phyloP scores from a whole-genome alignment of 345 rosid species.

The Erysimum cheiranthoides region DNA sequence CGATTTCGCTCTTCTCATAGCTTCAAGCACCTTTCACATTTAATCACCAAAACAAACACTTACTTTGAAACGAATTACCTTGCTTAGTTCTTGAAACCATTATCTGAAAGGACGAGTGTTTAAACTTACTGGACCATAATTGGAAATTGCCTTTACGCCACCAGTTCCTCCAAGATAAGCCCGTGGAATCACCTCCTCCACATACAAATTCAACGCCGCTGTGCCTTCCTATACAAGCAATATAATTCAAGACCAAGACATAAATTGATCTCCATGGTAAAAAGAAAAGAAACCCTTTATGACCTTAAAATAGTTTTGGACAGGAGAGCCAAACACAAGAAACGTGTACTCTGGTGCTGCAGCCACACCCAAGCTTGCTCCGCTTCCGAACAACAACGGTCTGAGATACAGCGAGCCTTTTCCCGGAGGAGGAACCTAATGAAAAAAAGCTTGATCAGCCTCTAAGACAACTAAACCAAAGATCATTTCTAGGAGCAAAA shows the following conservation, averaged over 20 bases:
- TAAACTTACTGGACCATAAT: constrained; percentile 73
- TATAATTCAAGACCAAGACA: constrained; percentile 6
- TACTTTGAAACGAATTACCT: neutral
- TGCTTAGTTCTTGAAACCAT: neutral
- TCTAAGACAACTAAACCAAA: neutral
- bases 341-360: constrained; percentile 82
- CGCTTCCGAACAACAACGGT: constrained; percentile 84
- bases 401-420: constrained; percentile 82
- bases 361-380: constrained; percentile 70
- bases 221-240: constrained; percentile 56
- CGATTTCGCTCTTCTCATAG: constrained; percentile 65
- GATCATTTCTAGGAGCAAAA: constrained; percentile 14
- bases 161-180: constrained; percentile 72
- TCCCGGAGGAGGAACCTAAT: constrained; percentile 84
- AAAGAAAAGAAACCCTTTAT: neutral
- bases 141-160: constrained; percentile 65
- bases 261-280: constrained; percentile 9
- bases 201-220: constrained; percentile 59
- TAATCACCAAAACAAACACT: constrained; percentile 20
- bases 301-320: constrained; percentile 85
- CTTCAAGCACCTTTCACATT: constrained; percentile 63
- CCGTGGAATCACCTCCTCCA: constrained; percentile 69
- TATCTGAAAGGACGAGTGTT: neutral
- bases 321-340: constrained; percentile 76
- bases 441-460: neutral